Percentiles rank a stretch among this genome's conserved stretches.
phyloP scores from a whole-genome alignment of 306 rosid genomes.

The Pyrus bretschneideri region DNA sequence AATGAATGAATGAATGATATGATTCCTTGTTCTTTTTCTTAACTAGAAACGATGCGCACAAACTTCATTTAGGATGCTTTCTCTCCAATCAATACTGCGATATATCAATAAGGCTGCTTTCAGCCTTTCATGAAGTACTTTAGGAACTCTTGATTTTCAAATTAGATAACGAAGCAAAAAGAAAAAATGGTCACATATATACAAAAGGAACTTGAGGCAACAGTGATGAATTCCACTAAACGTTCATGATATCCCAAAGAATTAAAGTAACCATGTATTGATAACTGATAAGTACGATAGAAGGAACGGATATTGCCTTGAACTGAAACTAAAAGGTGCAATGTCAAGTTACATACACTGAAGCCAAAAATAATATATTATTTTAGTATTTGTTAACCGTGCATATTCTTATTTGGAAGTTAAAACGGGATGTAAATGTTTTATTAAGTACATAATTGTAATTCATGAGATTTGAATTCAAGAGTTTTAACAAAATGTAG shows the following conservation, averaged over 20 bases:
- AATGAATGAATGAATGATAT: constrained; percentile 21
- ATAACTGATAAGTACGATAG: background rate
- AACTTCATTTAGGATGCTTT: constrained; percentile 6
- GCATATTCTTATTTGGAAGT: background rate
- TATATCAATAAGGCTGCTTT: background rate
- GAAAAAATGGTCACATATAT: constrained; percentile 11
- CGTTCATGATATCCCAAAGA: background rate
- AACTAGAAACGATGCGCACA: background rate
- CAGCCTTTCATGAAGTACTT: background rate
- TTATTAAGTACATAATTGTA: too few species aligned
- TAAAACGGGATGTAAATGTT: background rate
- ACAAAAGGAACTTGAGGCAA: background rate
- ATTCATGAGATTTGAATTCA: background rate
- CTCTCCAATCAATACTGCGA: background rate
- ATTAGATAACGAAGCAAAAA: constrained; percentile 5
- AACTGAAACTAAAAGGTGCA: background rate
- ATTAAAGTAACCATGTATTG: background rate
- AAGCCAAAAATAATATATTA: background rate
- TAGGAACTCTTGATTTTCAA: background rate
- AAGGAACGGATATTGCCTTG: background rate
- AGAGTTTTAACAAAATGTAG: too few species aligned
- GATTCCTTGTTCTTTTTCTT: constrained; percentile 30
- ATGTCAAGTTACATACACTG: background rate
- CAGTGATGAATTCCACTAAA: background rate
- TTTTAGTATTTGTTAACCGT: background rate